Evolutionary conservation across 495 filamentous ascomycete genomes (phyloP).

Genomic region (Mytilinidion resinicola): DNA sequence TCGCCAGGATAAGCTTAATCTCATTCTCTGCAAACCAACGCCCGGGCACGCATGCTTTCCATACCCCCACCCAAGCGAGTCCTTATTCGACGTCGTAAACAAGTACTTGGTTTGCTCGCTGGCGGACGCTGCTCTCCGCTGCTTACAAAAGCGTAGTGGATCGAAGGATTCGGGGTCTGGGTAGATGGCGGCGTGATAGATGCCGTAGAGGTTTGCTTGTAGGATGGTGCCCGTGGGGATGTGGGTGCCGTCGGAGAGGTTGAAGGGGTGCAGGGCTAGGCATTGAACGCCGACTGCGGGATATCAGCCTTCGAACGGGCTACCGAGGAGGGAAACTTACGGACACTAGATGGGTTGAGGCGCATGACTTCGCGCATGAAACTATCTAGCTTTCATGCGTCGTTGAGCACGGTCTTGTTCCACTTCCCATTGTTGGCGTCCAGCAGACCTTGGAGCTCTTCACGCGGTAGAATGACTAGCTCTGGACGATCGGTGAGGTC

Average conservation of each 20-base stretch:
- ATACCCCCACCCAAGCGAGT: constrained; percentile 1
- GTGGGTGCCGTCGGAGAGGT: constrained; percentile 23
- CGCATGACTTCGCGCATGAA: constrained; percentile 52
- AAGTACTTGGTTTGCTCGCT: neutral
- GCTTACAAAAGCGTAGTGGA: constrained; percentile 18
- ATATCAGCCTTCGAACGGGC: too few relatives aligned
- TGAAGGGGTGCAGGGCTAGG: constrained; percentile 20
- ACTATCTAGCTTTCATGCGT: constrained; percentile 48
- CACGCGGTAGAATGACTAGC: constrained; percentile 43
- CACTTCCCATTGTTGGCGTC: constrained; percentile 28
- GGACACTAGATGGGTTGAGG: constrained; percentile 29
- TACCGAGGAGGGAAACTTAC: constrained; percentile 6
- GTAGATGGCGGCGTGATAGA: constrained; percentile 11
- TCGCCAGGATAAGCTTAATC: constrained; percentile 2
- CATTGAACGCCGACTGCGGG: constrained; percentile 16
- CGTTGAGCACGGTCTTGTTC: constrained; percentile 37
- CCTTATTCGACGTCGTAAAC: neutral
- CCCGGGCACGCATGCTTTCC: constrained; percentile 9
- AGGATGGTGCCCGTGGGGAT: constrained; percentile 16
- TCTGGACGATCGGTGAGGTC: constrained; percentile 45
- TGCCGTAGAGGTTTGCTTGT: constrained; percentile 13
- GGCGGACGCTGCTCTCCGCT: neutral
- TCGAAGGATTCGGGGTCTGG: constrained; percentile 19
- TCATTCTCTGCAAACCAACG: constrained; percentile 9
- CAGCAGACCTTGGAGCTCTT: constrained; percentile 44